A percentile compares a stretch with the other conserved stretches of the same genome.
These are phyloP conservation scores for Colletotrichum truncatum DNA, from an alignment of 2,329 filamentous ascomycete genomes.

Conservation along the genomic window DNA sequence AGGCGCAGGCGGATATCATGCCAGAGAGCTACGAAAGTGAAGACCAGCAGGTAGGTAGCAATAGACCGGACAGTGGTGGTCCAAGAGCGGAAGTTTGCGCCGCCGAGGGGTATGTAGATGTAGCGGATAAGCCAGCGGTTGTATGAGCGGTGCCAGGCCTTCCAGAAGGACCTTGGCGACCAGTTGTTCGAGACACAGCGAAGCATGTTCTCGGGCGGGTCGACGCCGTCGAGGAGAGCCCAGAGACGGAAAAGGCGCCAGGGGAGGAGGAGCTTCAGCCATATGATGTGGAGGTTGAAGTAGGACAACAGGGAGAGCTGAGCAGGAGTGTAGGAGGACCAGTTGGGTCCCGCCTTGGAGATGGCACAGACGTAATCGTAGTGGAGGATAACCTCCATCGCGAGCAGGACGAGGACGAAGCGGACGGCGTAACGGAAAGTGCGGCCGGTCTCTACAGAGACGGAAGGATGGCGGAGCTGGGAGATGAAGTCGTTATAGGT, in stretches of 20 bases:
- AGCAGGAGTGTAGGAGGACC: conserved; percentile 84
- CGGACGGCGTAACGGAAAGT: conserved; percentile 85
- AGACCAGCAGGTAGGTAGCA: conserved; percentile 83
- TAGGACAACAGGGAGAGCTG: conserved; percentile 92
- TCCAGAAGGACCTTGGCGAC: conserved; percentile 91
- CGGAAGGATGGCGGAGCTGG: conserved; percentile 78
- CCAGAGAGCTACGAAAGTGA: conserved; percentile 98
- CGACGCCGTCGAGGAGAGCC: conserved; percentile 88
- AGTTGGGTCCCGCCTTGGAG: conserved; percentile 80
- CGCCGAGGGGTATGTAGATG: conserved; percentile 91
- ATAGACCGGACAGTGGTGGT: conserved; percentile 65
- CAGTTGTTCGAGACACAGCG: conserved; percentile 97
- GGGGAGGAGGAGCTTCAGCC: conserved; percentile 94
- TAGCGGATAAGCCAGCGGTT: conserved; percentile 96
- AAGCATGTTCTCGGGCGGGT: conserved; percentile 98
- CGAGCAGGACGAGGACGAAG: conserved; percentile 80
- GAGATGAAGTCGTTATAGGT: conserved; percentile 99
- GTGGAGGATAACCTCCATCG: conserved; percentile 92
- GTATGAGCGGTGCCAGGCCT: conserved; percentile 93
- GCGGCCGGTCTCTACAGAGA: conserved; percentile 74
- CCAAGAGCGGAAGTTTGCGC: conserved; percentile 61
- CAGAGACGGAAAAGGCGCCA: conserved; percentile 99
- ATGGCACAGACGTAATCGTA: conserved; percentile 95
- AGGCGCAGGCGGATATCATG: conserved; percentile 94
- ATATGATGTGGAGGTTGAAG: conserved; percentile 97